phyloP scores from a whole-genome alignment of 192 early-diverging fungal species.

The Coemansia sp. region DNA sequence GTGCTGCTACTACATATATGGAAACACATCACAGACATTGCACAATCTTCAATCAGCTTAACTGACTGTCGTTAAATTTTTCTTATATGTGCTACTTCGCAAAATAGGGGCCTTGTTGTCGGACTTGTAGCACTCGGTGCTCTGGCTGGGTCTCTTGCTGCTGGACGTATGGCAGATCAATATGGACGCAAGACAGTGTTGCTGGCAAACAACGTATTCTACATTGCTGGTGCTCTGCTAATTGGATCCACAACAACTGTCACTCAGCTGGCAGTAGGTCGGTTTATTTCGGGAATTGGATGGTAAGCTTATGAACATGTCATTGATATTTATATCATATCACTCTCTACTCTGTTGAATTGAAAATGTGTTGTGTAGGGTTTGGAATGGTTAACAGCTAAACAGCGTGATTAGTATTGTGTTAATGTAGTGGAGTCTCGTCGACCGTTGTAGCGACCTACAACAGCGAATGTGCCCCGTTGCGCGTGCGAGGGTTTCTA shows the following conservation, averaged over 20 bases:
- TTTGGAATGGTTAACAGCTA: too few species aligned
- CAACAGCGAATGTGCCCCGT: conserved; percentile 74
- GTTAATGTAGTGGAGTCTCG: conserved; percentile 63
- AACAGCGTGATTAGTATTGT: not conserved
- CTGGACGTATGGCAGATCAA: conserved; percentile 56
- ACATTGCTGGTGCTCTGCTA: conserved; percentile 64
- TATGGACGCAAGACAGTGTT: conserved; percentile 67
- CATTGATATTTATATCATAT: too few species aligned
- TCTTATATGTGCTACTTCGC: not conserved
- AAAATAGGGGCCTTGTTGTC: conserved; percentile 58
- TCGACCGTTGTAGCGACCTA: conserved; percentile 65
- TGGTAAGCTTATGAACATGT: conserved; percentile 26
- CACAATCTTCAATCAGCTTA: too few species aligned
- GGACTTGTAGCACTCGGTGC: conserved; percentile 64
- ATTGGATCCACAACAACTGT: conserved; percentile 60
- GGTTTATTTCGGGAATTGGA: conserved; percentile 70
- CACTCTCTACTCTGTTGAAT: too few species aligned
- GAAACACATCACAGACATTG: not conserved
- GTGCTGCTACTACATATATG: not conserved
- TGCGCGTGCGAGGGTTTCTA: conserved; percentile 62
- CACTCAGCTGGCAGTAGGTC: conserved; percentile 66
- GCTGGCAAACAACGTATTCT: conserved; percentile 65
- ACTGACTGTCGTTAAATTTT: too few species aligned
- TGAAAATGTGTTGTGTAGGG: too few species aligned
- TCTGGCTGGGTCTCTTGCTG: conserved; percentile 61